Percentiles rank a stretch among this genome's conserved stretches.
Evolutionary conservation across 2,329 filamentous ascomycete species (phyloP).

Genomic region (Fusarium succisae): DNA sequence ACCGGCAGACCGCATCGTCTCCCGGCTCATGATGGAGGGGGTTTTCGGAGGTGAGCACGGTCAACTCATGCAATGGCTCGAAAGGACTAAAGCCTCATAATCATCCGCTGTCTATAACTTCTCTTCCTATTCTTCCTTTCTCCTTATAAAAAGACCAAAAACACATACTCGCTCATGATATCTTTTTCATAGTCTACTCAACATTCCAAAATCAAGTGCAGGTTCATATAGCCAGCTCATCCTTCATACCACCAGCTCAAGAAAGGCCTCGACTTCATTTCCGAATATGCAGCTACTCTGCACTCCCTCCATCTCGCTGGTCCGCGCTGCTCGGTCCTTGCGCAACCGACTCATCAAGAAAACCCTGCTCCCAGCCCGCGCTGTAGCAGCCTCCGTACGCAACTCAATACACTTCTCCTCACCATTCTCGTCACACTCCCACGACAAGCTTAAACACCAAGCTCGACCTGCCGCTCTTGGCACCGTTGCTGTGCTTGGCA

Average conservation of each 20-base stretch:
- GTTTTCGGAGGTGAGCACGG: background rate
- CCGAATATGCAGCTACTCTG: constrained; percentile 38
- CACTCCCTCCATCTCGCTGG: constrained; percentile 31
- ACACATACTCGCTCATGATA: background rate
- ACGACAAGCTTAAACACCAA: constrained; percentile 37
- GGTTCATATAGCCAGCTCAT: background rate
- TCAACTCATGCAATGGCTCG: background rate
- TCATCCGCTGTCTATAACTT: constrained; percentile 13
- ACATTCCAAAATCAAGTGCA: background rate
- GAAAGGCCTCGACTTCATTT: background rate
- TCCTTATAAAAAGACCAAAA: background rate
- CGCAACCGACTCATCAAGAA: constrained; percentile 37
- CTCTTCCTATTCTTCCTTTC: background rate
- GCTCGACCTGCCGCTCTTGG: constrained; percentile 35
- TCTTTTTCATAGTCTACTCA: background rate
- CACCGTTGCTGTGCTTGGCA: constrained; percentile 38
- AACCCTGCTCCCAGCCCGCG: constrained; percentile 28
- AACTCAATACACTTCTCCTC: constrained; percentile 36
- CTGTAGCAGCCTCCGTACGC: constrained; percentile 38
- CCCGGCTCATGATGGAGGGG: constrained; percentile 15
- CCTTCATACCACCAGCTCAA: background rate
- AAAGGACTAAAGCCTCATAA: background rate
- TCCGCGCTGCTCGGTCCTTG: constrained; percentile 30
- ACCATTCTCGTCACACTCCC: constrained; percentile 23
- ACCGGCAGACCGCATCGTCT: constrained; percentile 25